Evolutionary conservation across 78 protist genomes (phyloP), one percentile per base, ranked within the genome.

Genomic region (Dictyostelium intermedium): DNA sequence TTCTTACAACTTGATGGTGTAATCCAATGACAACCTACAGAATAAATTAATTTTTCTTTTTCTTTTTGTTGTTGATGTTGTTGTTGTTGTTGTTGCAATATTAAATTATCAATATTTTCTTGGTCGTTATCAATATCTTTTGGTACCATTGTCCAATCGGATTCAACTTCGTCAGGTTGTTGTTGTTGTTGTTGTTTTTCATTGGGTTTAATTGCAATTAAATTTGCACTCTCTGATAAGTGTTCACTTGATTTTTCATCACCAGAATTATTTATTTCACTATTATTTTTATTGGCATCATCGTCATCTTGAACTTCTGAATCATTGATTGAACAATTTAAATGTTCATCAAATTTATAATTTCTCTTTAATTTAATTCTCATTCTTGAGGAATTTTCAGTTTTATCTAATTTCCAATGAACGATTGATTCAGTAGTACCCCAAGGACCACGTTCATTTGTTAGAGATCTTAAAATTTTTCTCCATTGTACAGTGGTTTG

Each of bases 351-450:
- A 83, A 95, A 95, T 27, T 82, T 61, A n/a, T 82, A 84, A 89
- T 96, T 96, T 76, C 91, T 56, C 81, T 96, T 96, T 45, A 91
- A 79, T 72, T 85, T 91, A 2, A 41, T 47, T 45, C 97, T 43
- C 97, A 91, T 89, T n/a, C 97, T 9, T 3, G 80, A 47, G 2
- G 72, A 63, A 56, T 91, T 91, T 53, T 95, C 97, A 41, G 95
- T 95, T 47, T 84, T 84, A 83, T 95, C 97, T 8, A 79, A 39
- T 69, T 91, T 95, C 96, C 96, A 93, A 18, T 93, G 96, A 14
- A 85, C 86, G 0, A 47, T 45, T 13, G 37, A 8, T 27, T 63
- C 79, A n/a, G 85, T 81, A 2, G 84, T 91, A 41, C 91, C 85
- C 95, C 95, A 91, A 2, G 95, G 95, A 47, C 95, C 95, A 23